Base-by-base conservation (phyloP, 2,329 filamentous ascomycete species). In the Lojkania enalia region DNA sequence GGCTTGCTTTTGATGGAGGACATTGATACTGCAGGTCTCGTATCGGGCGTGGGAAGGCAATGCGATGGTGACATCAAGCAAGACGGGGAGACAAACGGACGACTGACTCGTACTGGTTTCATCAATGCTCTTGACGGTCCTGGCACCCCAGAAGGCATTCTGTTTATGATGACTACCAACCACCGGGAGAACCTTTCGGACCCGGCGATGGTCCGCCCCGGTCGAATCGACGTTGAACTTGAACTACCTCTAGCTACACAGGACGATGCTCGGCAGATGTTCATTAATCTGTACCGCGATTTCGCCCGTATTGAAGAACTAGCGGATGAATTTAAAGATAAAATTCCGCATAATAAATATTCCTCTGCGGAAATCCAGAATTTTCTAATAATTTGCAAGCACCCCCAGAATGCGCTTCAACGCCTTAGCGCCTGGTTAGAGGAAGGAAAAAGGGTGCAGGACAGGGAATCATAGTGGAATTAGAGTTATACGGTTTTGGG, bases 91-190 rank as follows among this genome's bases (percentile, higher is more conserved):
- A 42, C 18, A 30, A 41, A n/a, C 44, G 62, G 48, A 18, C 54
- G 58, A 21, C 65, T 64, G 38, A 60, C 66, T 12, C 70, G 78
- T n/a, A 88, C 87, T 0, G 88, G 88, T 0, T 77, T 95, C 1
- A 78, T 95, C 39, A 95, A 95, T 67, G 86, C 86, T 46, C 89
- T 95, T 30, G 88, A 95, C 59, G 87, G 89, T 42, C 87, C 90
- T 1, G 86, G 86, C 1, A 87, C 84, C 2, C 86, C 88, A 57
- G 88, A 92, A 70, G 88, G 87, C 19, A 81, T 87, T 35, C 81
- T 92, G 11, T 78, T 92, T 14, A 84, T 92, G 71, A 90, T 91
- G 85, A 91, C 88, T 0, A 90, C 86, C 21, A 94, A 92, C 68
- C 80, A 83, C 48, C 85, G 85, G 2, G 84, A 91, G 56, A 77